Evolutionary conservation across 306 rosid genomes (phyloP).

Genomic region (Quercus parvula): DNA sequence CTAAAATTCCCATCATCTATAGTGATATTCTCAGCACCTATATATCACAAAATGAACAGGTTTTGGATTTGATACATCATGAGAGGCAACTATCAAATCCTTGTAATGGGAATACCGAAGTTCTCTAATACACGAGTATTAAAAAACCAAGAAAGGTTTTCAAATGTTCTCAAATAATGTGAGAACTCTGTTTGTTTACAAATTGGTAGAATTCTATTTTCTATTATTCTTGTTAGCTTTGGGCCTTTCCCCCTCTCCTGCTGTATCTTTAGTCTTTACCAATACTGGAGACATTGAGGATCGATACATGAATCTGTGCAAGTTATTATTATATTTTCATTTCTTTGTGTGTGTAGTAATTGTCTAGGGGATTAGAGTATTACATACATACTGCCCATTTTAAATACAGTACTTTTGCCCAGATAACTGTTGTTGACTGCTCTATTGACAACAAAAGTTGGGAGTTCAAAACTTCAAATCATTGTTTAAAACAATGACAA

Average conservation of each 20-base stretch:
- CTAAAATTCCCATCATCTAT: too few species aligned
- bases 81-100: too few species aligned
- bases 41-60: too few species aligned
- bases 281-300: neutral
- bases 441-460: neutral
- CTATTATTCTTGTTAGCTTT: too few species aligned
- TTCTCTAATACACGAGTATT: too few species aligned
- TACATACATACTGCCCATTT: neutral
- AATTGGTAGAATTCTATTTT: too few species aligned
- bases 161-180: too few species aligned
- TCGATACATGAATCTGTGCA: neutral
- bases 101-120: too few species aligned
- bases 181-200: too few species aligned
- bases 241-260: neutral
- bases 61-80: too few species aligned
- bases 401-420: neutral
- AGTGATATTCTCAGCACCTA: too few species aligned
- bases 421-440: neutral
- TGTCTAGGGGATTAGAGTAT: neutral
- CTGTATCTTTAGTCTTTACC: neutral
- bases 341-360: neutral
- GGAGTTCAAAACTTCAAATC: neutral
- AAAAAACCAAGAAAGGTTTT: too few species aligned
- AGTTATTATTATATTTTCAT: neutral
- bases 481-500: neutral